These are phyloP conservation scores for Stromatinia cepivora DNA, from an alignment of 2,329 filamentous ascomycete genomes.

Conservation along the genomic window DNA sequence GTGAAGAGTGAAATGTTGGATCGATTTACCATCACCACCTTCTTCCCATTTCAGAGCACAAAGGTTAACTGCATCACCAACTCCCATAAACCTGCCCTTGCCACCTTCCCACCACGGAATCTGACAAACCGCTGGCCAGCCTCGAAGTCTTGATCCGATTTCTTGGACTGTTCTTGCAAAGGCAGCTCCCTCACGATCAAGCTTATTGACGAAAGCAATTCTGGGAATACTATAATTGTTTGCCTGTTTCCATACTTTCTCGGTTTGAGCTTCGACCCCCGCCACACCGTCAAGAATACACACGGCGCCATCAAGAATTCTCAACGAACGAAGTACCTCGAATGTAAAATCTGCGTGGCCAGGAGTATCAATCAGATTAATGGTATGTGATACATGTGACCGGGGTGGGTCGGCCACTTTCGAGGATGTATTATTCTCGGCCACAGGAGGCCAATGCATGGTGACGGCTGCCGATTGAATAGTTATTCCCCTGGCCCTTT, in stretches of 20 bases:
- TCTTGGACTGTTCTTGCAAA: slow-evolving; percentile 87
- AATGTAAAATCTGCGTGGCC: slow-evolving; percentile 98
- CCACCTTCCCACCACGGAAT: slow-evolving; percentile 86
- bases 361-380: slow-evolving; percentile 94
- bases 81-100: slow-evolving; percentile 74
- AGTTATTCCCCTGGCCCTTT: slow-evolving; percentile 89
- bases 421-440: slow-evolving; percentile 22
- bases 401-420: slow-evolving; percentile 47
- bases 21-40: slow-evolving; percentile 63
- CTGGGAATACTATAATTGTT: slow-evolving; percentile 82
- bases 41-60: slow-evolving; percentile 73
- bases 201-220: slow-evolving; percentile 80
- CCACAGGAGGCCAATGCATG: slow-evolving; percentile 79
- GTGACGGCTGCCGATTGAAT: slow-evolving; percentile 97
- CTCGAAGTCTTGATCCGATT: slow-evolving; percentile 74
- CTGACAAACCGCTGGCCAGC: slow-evolving; percentile 89
- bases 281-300: slow-evolving; percentile 91
- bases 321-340: slow-evolving; percentile 86
- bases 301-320: slow-evolving; percentile 86
- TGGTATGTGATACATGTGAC: slow-evolving; percentile 61
- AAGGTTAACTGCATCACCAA: slow-evolving; percentile 79
- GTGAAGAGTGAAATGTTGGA: slow-evolving; percentile 56
- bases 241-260: slow-evolving; percentile 92
- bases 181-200: slow-evolving; percentile 77
- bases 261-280: slow-evolving; percentile 94